Percentiles rank a stretch among this genome's conserved stretches.
These are phyloP conservation scores for Sarocladium brachiariae DNA, from an alignment of 2,329 filamentous ascomycete genomes.

Conservation along the genomic window DNA sequence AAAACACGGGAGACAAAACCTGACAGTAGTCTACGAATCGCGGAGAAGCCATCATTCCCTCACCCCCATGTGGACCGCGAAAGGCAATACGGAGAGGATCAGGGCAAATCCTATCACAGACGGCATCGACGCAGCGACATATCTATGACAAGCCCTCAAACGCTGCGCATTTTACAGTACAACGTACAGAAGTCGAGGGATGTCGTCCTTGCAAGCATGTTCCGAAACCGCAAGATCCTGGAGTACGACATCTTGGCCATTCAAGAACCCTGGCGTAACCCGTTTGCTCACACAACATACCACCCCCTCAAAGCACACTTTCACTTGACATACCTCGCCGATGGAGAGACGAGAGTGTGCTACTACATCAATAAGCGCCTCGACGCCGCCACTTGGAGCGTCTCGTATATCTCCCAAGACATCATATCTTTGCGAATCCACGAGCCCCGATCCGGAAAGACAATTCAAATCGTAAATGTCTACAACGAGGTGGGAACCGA, in stretches of 20 bases:
- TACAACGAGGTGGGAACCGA: no score
- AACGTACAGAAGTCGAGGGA: background rate
- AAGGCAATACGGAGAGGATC: background rate
- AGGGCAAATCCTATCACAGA: background rate
- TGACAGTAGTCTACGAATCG: no score
- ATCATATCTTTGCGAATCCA: background rate
- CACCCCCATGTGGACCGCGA: background rate
- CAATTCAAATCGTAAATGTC: background rate
- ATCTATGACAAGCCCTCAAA: background rate
- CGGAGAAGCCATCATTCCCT: background rate
- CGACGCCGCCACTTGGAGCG: no score
- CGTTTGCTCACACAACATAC: background rate
- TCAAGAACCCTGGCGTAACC: no score
- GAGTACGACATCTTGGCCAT: background rate
- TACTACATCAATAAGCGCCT: no score
- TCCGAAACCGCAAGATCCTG: background rate
- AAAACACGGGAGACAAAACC: background rate
- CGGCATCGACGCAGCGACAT: background rate
- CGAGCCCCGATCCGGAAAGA: background rate
- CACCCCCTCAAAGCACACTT: background rate
- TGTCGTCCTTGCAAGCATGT: background rate
- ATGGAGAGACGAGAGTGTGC: no score
- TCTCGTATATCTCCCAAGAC: no score
- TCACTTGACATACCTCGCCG: background rate
- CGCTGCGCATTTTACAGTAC: background rate